These are phyloP conservation scores for Gymnopilus junonius DNA, from an alignment of 768 basidiomycete species.

Conservation along the genomic window DNA sequence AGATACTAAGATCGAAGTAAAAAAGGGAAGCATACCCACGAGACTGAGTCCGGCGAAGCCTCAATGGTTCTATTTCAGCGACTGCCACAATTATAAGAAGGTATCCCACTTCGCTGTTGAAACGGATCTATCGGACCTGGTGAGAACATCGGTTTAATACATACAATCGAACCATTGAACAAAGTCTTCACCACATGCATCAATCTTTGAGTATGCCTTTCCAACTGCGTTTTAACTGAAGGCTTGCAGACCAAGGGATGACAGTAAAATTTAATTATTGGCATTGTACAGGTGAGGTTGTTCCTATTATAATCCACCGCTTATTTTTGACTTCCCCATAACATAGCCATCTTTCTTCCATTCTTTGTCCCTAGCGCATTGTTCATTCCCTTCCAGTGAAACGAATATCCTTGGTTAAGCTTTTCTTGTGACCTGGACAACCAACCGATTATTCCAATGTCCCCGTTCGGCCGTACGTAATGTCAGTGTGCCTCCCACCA, in stretches of 20 bases:
- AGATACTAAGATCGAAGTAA: too few relatives aligned
- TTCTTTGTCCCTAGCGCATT: neutral
- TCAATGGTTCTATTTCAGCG: too few relatives aligned
- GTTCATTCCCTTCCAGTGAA: conserved; percentile 1
- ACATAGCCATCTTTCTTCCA: conserved; percentile 1
- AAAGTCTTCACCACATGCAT: neutral
- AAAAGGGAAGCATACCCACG: too few relatives aligned
- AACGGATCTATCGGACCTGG: neutral
- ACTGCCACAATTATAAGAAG: too few relatives aligned
- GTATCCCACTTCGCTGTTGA: neutral
- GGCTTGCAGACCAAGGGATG: neutral
- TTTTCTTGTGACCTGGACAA: neutral
- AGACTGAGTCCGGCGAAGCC: too few relatives aligned
- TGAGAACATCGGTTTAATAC: neutral
- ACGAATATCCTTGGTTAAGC: neutral
- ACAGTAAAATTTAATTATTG: conserved; percentile 2
- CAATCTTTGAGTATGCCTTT: neutral
- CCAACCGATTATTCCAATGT: neutral
- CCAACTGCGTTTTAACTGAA: neutral
- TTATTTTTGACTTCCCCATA: neutral
- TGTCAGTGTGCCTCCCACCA: neutral
- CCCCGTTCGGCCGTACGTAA: neutral
- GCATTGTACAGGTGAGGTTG: neutral
- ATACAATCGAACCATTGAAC: neutral
- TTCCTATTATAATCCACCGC: conserved; percentile 5